A percentile compares a stretch with the other conserved stretches of the same genome.
Evolutionary conservation across 495 filamentous ascomycete genomes (phyloP).

Genomic region (Trichocladium uniseriatum): DNA sequence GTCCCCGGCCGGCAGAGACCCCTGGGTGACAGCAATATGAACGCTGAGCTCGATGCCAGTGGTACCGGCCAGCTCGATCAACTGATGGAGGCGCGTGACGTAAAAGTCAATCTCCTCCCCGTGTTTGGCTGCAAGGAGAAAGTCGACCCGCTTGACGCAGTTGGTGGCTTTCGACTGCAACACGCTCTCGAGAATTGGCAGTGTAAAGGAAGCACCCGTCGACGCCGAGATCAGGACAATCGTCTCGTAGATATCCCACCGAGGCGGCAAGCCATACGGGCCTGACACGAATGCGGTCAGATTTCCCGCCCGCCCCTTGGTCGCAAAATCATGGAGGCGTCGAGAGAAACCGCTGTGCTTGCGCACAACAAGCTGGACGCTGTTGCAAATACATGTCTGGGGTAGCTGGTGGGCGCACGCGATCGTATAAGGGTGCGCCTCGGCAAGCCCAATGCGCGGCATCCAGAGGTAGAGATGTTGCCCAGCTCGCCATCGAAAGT

Average conservation of each 20-base stretch:
- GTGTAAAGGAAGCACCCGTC: constrained; percentile 47
- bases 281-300: constrained; percentile 45
- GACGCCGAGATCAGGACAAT: constrained; percentile 50
- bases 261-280: constrained; percentile 48
- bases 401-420: constrained; percentile 40
- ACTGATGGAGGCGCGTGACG: constrained; percentile 48
- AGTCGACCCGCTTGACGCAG: constrained; percentile 57
- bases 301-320: constrained; percentile 34
- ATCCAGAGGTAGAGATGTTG: constrained; percentile 73
- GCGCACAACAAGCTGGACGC: constrained; percentile 64
- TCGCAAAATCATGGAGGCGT: constrained; percentile 54
- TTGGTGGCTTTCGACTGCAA: constrained; percentile 33
- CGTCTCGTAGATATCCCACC: constrained; percentile 51
- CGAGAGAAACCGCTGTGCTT: constrained; percentile 63
- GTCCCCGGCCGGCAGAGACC: constrained; percentile 4
- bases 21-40: constrained; percentile 49
- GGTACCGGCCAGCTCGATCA: constrained; percentile 43
- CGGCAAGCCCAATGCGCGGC: constrained; percentile 56
- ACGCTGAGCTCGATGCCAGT: constrained; percentile 39
- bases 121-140: constrained; percentile 65
- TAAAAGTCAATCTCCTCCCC: constrained; percentile 63
- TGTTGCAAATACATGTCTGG: constrained; percentile 43
- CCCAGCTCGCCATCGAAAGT: constrained; percentile 64
- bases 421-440: constrained; percentile 80
- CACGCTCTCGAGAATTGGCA: constrained; percentile 48